Evolutionary conservation across 192 early-diverging fungal species (phyloP).

Genomic region (Anaeromyces robustus): DNA sequence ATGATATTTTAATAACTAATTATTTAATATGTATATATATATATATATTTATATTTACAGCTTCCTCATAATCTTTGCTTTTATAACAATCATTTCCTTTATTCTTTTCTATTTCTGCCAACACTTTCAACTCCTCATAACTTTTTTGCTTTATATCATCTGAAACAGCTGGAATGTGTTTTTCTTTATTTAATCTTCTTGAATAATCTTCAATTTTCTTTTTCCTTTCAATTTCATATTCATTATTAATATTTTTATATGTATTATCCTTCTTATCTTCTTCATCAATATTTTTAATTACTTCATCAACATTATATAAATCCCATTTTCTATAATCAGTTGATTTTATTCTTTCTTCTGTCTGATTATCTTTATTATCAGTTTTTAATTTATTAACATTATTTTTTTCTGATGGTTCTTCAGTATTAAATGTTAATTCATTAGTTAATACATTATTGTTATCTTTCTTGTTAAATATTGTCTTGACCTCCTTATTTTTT

Average conservation of each 20-base stretch:
- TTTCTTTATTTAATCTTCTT: not conserved
- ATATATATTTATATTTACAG: not conserved
- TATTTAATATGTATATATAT: not conserved
- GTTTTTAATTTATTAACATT: not conserved
- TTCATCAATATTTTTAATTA: not conserved
- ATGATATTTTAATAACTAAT: not conserved
- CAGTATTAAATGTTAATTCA: not conserved
- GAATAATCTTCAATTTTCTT: not conserved
- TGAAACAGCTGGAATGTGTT: not conserved
- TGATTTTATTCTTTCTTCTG: not conserved
- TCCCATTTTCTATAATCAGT: not conserved
- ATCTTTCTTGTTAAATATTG: not conserved
- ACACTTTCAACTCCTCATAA: not conserved
- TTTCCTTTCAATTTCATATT: not conserved
- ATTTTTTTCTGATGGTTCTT: not conserved
- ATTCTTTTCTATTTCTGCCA: not conserved
- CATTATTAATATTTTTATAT: not conserved
- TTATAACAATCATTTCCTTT: not conserved
- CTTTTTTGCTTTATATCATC: not conserved
- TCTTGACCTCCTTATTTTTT: not conserved
- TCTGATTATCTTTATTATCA: not conserved
- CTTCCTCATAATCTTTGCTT: not conserved
- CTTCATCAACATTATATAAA: not conserved
- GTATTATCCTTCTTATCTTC: not conserved
- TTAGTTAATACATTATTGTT: not conserved